Conservation (phyloP, 192 early-diverging fungal genomes). For the Helicostylum pulchrum region DNA sequence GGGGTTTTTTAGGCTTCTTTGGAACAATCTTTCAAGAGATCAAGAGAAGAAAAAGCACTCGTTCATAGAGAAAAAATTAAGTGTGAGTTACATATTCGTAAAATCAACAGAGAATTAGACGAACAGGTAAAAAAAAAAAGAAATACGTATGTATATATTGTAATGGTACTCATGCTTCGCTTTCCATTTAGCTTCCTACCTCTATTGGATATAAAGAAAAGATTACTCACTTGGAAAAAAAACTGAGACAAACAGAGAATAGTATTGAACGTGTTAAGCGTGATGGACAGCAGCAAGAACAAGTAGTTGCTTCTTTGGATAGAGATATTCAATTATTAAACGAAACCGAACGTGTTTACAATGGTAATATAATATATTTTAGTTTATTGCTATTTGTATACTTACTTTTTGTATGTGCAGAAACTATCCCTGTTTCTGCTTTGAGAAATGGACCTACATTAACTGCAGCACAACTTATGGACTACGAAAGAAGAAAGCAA, state of each 20-base stretch:
- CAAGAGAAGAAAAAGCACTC: slow-evolving; percentile 71
- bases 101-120: slow-evolving; percentile 70
- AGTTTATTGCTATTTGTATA: slow-evolving; percentile 9
- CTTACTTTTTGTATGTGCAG: neutral
- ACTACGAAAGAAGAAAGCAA: slow-evolving; percentile 55
- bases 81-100: slow-evolving; percentile 71
- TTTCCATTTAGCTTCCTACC: slow-evolving; percentile 52
- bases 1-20: slow-evolving; percentile 35
- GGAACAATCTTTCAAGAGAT: slow-evolving; percentile 57
- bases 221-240: slow-evolving; percentile 65
- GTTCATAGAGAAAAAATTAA: slow-evolving; percentile 68
- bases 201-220: slow-evolving; percentile 70
- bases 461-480: neutral
- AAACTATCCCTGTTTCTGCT: neutral
- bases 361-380: slow-evolving; percentile 4
- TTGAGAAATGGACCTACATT: too few relatives aligned
- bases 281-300: slow-evolving; percentile 55
- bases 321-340: slow-evolving; percentile 19
- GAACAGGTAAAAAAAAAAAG: slow-evolving; percentile 41
- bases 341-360: neutral
- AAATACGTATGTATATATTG: slow-evolving; percentile 7
- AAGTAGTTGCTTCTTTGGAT: slow-evolving; percentile 8
- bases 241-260: slow-evolving; percentile 58
- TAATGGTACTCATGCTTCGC: neutral
- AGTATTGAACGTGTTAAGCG: slow-evolving; percentile 49